Percentiles rank a stretch among this genome's conserved stretches.
phyloP scores from a whole-genome alignment of 73 alveolate genomes.

The Durusdinium trenchii region DNA sequence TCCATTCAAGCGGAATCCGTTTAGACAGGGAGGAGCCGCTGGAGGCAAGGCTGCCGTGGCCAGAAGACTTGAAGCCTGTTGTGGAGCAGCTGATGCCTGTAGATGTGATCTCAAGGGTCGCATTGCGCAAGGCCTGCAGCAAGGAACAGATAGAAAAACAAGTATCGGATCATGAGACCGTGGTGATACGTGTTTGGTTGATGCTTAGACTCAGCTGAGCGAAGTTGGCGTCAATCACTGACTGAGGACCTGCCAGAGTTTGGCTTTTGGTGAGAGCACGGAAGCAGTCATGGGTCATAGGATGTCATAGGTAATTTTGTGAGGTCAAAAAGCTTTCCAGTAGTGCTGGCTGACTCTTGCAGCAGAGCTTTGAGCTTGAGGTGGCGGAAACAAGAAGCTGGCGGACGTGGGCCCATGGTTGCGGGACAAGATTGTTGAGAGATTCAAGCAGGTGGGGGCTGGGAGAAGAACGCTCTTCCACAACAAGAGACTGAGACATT shows the following conservation, averaged over 20 bases:
- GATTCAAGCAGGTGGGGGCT: constrained; percentile 75
- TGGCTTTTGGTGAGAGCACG: no score
- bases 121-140: constrained; percentile 2
- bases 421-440: constrained; percentile 74
- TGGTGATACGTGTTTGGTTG: neutral
- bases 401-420: constrained; percentile 95
- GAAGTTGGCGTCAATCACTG: no score
- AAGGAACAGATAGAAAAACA: neutral
- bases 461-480: neutral
- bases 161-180: neutral
- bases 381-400: constrained; percentile 91
- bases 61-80: constrained; percentile 9
- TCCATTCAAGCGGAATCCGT: constrained; percentile 23
- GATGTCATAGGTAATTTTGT: no score
- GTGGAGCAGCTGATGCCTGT: neutral
- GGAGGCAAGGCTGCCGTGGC: neutral
- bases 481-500: neutral
- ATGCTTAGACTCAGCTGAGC: no score
- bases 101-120: constrained; percentile 28
- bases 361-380: no score
- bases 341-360: no score
- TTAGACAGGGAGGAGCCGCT: neutral
- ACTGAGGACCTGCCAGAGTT: no score
- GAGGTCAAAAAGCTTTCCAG: no score
- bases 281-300: no score